These are phyloP conservation scores for Gossypium aridum DNA, from an alignment of 441 rosid genomes.

Conservation along the genomic window DNA sequence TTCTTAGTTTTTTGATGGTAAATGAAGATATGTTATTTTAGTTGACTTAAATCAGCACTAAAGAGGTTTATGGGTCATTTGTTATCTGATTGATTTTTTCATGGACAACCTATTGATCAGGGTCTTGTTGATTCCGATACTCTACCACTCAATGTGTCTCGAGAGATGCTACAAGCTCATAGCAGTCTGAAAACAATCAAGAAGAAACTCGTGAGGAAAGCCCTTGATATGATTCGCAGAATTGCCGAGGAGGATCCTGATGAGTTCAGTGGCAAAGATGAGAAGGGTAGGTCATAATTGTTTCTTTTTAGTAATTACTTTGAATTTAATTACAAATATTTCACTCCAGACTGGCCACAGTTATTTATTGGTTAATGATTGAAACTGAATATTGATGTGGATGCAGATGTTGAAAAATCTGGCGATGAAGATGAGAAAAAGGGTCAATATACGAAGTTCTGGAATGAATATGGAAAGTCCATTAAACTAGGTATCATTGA, in stretches of 20 bases:
- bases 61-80: background rate
- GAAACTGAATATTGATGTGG: conserved; percentile 3
- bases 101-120: conserved; percentile 43
- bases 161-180: conserved; percentile 96
- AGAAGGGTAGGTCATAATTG: conserved; percentile 43
- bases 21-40: background rate
- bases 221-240: conserved; percentile 88
- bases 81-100: too few relatives aligned
- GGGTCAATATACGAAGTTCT: conserved; percentile 80
- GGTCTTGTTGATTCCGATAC: conserved; percentile 98
- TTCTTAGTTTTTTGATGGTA: conserved; percentile 83
- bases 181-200: conserved; percentile 90
- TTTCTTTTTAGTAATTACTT: background rate
- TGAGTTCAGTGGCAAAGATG: conserved; percentile 61
- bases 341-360: background rate
- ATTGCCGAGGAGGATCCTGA: conserved; percentile 93
- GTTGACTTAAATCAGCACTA: background rate
- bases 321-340: too few relatives aligned
- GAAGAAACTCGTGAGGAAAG: conserved; percentile 90
- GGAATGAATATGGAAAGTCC: conserved; percentile 95
- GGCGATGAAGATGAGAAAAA: conserved; percentile 63
- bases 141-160: conserved; percentile 77
- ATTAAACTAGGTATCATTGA: conserved; percentile 90
- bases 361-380: background rate
- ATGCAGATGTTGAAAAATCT: conserved; percentile 57